phyloP scores from a whole-genome alignment of 495 filamentous ascomycete genomes.

The Neurospora cerealis region DNA sequence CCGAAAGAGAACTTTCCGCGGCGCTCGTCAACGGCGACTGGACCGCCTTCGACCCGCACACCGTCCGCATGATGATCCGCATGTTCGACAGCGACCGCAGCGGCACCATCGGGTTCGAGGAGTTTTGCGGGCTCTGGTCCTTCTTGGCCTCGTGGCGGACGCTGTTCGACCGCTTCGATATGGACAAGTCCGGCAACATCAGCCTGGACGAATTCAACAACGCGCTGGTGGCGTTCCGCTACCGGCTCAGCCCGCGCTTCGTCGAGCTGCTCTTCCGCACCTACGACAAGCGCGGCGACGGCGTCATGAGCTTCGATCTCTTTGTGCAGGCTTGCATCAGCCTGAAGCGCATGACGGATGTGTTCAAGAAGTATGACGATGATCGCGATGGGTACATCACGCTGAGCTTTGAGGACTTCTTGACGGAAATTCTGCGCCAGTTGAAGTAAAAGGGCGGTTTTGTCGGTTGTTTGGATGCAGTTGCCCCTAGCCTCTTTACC shows the following conservation, averaged over 20 bases:
- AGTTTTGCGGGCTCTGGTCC: constrained; percentile 92
- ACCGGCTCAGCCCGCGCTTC: constrained; percentile 75
- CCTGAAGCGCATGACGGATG: constrained; percentile 96
- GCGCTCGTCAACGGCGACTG: constrained; percentile 96
- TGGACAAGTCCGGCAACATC: constrained; percentile 79
- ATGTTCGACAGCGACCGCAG: constrained; percentile 94
- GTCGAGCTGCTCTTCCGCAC: constrained; percentile 67
- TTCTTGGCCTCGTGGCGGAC: constrained; percentile 90
- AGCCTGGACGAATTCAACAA: constrained; percentile 79
- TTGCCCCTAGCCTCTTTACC: background rate
- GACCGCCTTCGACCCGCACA: constrained; percentile 89
- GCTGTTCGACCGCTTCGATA: constrained; percentile 93
- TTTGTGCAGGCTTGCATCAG: constrained; percentile 97
- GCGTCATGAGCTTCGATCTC: constrained; percentile 85
- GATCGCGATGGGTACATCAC: constrained; percentile 90
- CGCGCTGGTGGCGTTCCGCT: constrained; percentile 88
- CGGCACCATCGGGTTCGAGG: constrained; percentile 85
- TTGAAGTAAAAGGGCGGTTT: constrained; percentile 22
- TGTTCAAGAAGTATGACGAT: constrained; percentile 97
- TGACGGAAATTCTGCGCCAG: constrained; percentile 51
- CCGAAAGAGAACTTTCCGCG: constrained; percentile 77
- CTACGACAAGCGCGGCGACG: constrained; percentile 48
- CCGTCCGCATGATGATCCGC: constrained; percentile 95
- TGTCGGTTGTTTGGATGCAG: background rate
- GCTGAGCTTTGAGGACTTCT: constrained; percentile 71